phyloP scores from a whole-genome alignment of 441 rosid genomes.

The Populus hybrid region DNA sequence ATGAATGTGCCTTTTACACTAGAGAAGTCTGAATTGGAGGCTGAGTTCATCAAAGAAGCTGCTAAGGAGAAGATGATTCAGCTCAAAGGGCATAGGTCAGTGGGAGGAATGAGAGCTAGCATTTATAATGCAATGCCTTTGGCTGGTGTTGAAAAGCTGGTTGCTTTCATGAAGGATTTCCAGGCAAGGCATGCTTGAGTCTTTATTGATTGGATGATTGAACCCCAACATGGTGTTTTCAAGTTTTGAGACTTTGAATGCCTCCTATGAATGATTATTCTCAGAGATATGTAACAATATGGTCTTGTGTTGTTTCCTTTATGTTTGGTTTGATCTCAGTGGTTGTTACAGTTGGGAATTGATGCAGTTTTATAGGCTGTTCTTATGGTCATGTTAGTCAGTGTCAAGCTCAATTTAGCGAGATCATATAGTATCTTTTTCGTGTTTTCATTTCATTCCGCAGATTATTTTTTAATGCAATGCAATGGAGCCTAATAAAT shows the following conservation, averaged over 20 bases:
- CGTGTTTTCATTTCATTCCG: not conserved
- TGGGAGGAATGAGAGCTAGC: constrained; percentile 96
- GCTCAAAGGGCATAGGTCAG: constrained; percentile 94
- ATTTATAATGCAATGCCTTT: constrained; percentile 95
- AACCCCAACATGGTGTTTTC: not conserved
- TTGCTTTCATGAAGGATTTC: constrained; percentile 93
- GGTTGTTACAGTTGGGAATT: not conserved
- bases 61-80: constrained; percentile 90
- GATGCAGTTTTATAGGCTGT: not conserved
- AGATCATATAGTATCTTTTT: not conserved
- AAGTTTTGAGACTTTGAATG: not conserved
- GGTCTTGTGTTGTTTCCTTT: not conserved
- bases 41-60: constrained; percentile 86
- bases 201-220: not conserved
- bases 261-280: not conserved
- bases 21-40: constrained; percentile 82
- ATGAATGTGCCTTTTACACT: constrained; percentile 96
- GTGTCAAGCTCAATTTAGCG: not conserved
- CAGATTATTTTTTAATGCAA: not conserved
- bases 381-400: not conserved
- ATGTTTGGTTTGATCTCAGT: not conserved
- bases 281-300: not conserved
- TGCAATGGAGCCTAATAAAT: not conserved
- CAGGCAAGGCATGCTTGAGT: constrained; percentile 82
- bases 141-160: constrained; percentile 85